Evolutionary conservation across 2,329 filamentous ascomycete genomes (phyloP), one percentile per base, ranked within the genome.

Genomic region (Emmonsiellopsis sp.): DNA sequence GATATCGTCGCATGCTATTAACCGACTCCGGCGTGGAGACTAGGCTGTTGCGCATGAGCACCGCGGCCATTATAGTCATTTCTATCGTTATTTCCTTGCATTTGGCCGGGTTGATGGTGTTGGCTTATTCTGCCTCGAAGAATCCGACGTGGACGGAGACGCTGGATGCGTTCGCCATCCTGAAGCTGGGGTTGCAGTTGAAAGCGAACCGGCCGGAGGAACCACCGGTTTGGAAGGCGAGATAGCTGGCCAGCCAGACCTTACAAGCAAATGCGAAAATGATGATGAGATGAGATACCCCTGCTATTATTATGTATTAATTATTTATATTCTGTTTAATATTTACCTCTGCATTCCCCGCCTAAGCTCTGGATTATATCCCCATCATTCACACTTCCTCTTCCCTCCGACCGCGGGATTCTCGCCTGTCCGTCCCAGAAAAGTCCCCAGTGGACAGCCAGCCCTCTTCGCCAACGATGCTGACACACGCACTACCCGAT

Each of bases 121-220:
- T 55, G 38, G 50, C 55, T 32, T 13, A 41, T 7, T 57, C 48
- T 41, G 44, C 55, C 3, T 8, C 31, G 4, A 45, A 5, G 20
- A 6, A 15, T 1, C 54, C 54, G 13, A 43, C 52, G 8, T 57
- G 57, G 55, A 57, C 55, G n/a, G 34, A 49, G 5, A 38, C 43
- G 10, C 38, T 58, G n/a, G 44, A 58, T 34, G 34, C 55, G 1
- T 54, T 57, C 13, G 46, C 55, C 3, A 48, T 58, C 55, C 53
- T 58, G 57, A 54, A 46, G n/a, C 30, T 48, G 30, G 50, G 30
- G 34, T 26, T 42, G 47, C 41, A 41, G 13, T 15, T 37, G 41
- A 43, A 35, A 42, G n/a, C 32, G 37, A 37, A 15, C 55, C 38
- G 46, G 15, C 51, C 46, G 41, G 43, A 52, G 31, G 48, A 31